Percentiles rank a stretch among this genome's conserved stretches.
These are phyloP conservation scores for Citrus unshiu DNA, from an alignment of 345 rosid species.

Conservation along the genomic window DNA sequence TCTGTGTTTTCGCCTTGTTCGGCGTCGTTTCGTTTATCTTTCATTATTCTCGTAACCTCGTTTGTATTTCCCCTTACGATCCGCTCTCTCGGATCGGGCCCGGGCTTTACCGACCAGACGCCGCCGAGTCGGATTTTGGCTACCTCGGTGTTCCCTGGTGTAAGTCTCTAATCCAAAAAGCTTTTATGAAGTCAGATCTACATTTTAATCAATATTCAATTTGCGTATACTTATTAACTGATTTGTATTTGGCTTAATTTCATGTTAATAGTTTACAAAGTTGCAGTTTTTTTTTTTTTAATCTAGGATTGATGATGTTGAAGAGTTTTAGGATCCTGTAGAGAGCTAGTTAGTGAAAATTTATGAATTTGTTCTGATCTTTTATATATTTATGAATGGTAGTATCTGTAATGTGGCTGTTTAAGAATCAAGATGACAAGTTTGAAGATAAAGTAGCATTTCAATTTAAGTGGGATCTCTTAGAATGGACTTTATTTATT, in stretches of 20 bases:
- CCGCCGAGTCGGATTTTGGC: slow-evolving; percentile 86
- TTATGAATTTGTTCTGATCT: too few relatives aligned
- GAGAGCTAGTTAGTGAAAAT: too few relatives aligned
- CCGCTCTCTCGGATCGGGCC: slow-evolving; percentile 65
- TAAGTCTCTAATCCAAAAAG: slow-evolving; percentile 36
- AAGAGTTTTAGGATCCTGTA: neutral
- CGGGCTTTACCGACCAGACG: slow-evolving; percentile 69
- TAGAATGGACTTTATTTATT: too few relatives aligned
- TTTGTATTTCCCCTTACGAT: slow-evolving; percentile 71
- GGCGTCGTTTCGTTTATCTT: slow-evolving; percentile 25
- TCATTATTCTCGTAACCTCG: slow-evolving; percentile 46
- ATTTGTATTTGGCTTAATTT: neutral
- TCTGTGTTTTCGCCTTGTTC: slow-evolving; percentile 32
- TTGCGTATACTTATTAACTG: neutral
- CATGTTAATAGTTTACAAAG: neutral
- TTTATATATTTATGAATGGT: too few relatives aligned
- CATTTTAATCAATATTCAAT: neutral
- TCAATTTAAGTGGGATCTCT: neutral
- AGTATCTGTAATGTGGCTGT: too few relatives aligned
- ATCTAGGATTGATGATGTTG: too few relatives aligned
- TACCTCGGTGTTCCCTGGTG: slow-evolving; percentile 99
- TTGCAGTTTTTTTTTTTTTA: neutral
- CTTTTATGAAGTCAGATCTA: slow-evolving; percentile 19
- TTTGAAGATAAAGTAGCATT: too few relatives aligned
- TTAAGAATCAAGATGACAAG: too few relatives aligned